phyloP scores from a whole-genome alignment of 768 basidiomycete genomes.

The Lactifluus pinguis region DNA sequence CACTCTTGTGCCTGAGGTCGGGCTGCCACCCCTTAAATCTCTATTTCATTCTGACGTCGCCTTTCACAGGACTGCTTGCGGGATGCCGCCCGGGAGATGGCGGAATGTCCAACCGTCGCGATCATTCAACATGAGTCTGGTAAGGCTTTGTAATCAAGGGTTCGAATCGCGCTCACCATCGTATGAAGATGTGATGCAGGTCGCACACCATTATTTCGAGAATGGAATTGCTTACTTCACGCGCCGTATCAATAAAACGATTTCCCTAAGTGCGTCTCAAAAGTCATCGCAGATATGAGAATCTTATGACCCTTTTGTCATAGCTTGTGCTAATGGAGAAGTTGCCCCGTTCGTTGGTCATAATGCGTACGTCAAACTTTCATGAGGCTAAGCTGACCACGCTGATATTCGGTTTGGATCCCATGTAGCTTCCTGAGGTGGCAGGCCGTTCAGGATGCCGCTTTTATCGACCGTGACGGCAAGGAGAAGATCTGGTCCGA shows the following conservation, averaged over 20 bases:
- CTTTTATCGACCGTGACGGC: constrained; percentile 43
- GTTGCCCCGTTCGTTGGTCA: constrained; percentile 40
- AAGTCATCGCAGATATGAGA: neutral
- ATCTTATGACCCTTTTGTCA: neutral
- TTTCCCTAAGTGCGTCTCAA: constrained; percentile 26
- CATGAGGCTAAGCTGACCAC: neutral
- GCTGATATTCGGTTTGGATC: neutral
- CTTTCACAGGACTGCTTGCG: constrained; percentile 36
- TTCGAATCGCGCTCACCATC: constrained; percentile 21
- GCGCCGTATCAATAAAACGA: constrained; percentile 39
- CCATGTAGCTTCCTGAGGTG: constrained; percentile 38
- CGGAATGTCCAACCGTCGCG: constrained; percentile 38
- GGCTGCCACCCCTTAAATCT: neutral
- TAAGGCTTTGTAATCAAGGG: constrained; percentile 13
- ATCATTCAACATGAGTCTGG: constrained; percentile 45
- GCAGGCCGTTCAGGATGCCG: constrained; percentile 49
- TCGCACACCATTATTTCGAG: constrained; percentile 44
- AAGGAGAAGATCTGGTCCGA: constrained; percentile 56
- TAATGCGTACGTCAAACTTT: constrained; percentile 27
- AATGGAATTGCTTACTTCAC: constrained; percentile 43
- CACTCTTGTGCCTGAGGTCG: constrained; percentile 37
- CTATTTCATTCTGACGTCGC: neutral
- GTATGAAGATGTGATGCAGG: constrained; percentile 44
- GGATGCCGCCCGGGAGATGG: constrained; percentile 44
- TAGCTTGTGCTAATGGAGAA: constrained; percentile 35